Evolutionary conservation across 768 basidiomycete species (phyloP).

Genomic region (Lepiota subincarnata): DNA sequence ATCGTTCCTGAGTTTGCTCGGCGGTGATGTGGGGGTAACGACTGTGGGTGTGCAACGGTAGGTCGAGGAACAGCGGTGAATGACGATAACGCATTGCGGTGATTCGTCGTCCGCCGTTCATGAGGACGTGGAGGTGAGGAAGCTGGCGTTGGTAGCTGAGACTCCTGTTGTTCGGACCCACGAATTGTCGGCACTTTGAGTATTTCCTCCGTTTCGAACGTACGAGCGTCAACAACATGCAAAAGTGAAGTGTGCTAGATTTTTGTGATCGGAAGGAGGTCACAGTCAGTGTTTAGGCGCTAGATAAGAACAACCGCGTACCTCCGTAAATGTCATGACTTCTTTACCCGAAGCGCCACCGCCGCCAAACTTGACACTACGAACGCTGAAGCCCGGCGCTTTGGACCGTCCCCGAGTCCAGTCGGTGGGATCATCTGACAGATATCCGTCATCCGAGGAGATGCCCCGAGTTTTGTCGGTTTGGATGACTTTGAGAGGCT

Average conservation of each 20-base stretch:
- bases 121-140: neutral
- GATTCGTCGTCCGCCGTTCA: neutral
- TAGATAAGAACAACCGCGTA: neutral
- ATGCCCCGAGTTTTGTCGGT: slow-evolving; percentile 17
- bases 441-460: slow-evolving; percentile 11
- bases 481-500: slow-evolving; percentile 17
- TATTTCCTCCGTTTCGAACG: slow-evolving; percentile 15
- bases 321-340: slow-evolving; percentile 15
- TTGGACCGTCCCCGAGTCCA: slow-evolving; percentile 13
- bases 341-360: slow-evolving; percentile 15
- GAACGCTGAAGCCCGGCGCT: slow-evolving; percentile 16
- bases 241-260: slow-evolving; percentile 15
- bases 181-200: slow-evolving; percentile 12
- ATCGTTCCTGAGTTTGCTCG: neutral
- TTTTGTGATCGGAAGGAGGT: neutral
- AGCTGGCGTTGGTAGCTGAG: neutral
- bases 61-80: slow-evolving; percentile 8
- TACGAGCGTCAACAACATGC: slow-evolving; percentile 16
- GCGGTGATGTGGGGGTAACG: slow-evolving; percentile 5
- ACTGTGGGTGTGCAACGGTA: neutral
- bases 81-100: slow-evolving; percentile 8
- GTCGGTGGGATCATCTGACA: slow-evolving; percentile 17
- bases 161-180: neutral
- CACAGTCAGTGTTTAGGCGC: neutral
- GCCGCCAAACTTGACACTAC: slow-evolving; percentile 16